These are phyloP conservation scores for Hordeum marinum DNA, from an alignment of 176 grass and related monocot genomes.

Conservation along the genomic window DNA sequence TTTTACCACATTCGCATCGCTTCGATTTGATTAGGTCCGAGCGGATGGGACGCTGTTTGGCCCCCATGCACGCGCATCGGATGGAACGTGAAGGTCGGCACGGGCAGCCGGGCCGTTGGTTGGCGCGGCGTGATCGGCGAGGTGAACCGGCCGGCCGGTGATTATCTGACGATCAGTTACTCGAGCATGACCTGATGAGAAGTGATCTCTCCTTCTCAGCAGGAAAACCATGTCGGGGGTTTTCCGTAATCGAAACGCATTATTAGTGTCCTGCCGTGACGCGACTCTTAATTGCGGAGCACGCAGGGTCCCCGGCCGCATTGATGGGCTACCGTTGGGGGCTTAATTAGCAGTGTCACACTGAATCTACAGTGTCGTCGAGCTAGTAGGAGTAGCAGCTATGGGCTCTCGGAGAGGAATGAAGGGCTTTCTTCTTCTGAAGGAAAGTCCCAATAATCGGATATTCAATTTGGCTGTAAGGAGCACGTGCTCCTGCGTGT, in stretches of 20 bases:
- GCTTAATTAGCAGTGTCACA: neutral
- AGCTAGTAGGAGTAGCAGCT: too few relatives aligned
- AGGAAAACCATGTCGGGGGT: too few relatives aligned
- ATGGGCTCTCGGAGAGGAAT: neutral
- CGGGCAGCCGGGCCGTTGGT: neutral
- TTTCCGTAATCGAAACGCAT: too few relatives aligned
- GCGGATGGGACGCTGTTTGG: neutral
- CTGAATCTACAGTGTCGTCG: neutral
- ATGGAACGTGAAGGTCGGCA: constrained; percentile 33
- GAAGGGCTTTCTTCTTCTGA: too few relatives aligned
- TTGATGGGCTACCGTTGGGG: constrained; percentile 16
- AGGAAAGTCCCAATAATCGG: too few relatives aligned
- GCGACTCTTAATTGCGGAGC: neutral
- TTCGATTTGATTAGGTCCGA: neutral
- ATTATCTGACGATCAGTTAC: too few relatives aligned
- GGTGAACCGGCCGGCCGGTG: too few relatives aligned
- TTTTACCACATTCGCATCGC: neutral
- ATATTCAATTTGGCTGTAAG: too few relatives aligned
- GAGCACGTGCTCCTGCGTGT: too few relatives aligned
- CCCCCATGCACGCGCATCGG: neutral
- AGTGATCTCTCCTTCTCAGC: neutral
- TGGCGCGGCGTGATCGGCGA: neutral
- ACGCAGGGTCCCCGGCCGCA: neutral
- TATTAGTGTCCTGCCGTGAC: neutral
- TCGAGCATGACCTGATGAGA: too few relatives aligned